These are phyloP conservation scores for Adansonia gregorii DNA, from an alignment of 441 rosid genomes.

Conservation along the genomic window DNA sequence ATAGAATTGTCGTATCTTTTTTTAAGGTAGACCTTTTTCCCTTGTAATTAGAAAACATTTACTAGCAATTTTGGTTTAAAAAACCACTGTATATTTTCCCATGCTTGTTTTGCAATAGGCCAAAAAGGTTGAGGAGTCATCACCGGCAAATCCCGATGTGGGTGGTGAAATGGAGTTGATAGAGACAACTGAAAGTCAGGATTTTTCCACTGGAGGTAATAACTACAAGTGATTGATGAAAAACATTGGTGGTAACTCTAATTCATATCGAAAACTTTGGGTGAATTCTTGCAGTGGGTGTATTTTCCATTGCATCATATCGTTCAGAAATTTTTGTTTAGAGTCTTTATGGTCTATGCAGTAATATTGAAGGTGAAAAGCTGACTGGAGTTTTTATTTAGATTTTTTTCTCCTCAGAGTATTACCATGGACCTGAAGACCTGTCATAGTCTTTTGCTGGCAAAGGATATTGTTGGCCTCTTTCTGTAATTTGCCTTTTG, in stretches of 20 bases:
- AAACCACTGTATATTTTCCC: constrained; percentile 18
- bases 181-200: constrained; percentile 47
- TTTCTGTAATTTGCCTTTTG: neutral
- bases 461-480: neutral
- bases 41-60: neutral
- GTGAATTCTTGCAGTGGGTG: neutral
- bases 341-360: neutral
- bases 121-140: constrained; percentile 62
- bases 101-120: constrained; percentile 47
- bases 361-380: neutral
- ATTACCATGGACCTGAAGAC: neutral
- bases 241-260: neutral
- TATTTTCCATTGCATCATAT: neutral
- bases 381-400: neutral
- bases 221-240: neutral
- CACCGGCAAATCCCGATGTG: constrained; percentile 38
- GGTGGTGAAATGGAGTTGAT: constrained; percentile 44
- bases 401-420: neutral
- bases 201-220: constrained; percentile 48
- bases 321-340: neutral
- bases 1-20: neutral
- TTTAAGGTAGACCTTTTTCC: neutral
- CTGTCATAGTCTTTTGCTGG: constrained; percentile 2
- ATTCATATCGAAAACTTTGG: neutral
- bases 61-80: neutral